phyloP scores from a whole-genome alignment of 129 eudicot species.

The Tagetes erecta region DNA sequence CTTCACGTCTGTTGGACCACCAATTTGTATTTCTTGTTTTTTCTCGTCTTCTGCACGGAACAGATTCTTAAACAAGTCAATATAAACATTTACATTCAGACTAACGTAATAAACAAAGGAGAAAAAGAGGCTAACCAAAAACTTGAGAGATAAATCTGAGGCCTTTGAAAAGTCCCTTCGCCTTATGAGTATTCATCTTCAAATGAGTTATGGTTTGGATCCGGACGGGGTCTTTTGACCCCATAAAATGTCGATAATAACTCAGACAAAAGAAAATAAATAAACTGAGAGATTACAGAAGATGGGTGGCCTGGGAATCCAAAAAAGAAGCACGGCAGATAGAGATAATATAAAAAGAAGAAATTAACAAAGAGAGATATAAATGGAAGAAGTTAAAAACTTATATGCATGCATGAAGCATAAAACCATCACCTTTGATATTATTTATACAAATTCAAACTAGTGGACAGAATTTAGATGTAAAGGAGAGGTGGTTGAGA shows the following conservation, averaged over 20 bases:
- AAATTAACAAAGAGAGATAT: slow-evolving; percentile 21
- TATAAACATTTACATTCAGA: background rate
- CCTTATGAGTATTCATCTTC: slow-evolving; percentile 32
- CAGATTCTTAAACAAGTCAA: background rate
- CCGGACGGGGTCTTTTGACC: slow-evolving; percentile 30
- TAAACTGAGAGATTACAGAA: background rate
- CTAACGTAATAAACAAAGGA: background rate
- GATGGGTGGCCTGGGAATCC: background rate
- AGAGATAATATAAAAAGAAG: background rate
- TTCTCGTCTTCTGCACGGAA: slow-evolving; percentile 39
- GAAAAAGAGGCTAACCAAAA: slow-evolving; percentile 40
- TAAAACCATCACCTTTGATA: slow-evolving; percentile 19
- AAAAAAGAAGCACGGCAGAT: background rate
- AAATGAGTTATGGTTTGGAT: slow-evolving; percentile 10
- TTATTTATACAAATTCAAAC: slow-evolving; percentile 20
- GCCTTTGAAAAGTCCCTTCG: slow-evolving; percentile 60
- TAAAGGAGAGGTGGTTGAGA: slow-evolving; percentile 26
- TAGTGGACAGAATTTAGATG: slow-evolving; percentile 30
- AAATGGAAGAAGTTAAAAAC: slow-evolving; percentile 15
- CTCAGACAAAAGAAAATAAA: slow-evolving; percentile 11
- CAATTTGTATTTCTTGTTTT: slow-evolving; percentile 57
- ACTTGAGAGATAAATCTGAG: slow-evolving; percentile 51
- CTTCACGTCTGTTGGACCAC: slow-evolving; percentile 66
- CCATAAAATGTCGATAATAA: slow-evolving; percentile 19
- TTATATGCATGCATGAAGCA: slow-evolving; percentile 26